Evolutionary conservation across 2,329 filamentous ascomycete species (phyloP).

Genomic region (Fusarium sp.): DNA sequence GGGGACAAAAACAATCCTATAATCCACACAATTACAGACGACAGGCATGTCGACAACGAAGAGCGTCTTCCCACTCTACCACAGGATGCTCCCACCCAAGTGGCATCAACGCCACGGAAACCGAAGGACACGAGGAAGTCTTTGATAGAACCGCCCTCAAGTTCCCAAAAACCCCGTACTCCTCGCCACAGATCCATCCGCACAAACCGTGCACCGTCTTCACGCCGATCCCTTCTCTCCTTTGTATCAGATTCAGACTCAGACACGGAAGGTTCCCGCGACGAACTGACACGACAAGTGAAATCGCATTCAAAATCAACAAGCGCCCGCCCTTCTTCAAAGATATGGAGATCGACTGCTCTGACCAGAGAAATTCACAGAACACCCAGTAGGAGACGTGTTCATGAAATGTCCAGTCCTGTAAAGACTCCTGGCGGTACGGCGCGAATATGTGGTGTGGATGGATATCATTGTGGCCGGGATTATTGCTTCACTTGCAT

Average conservation of each 20-base stretch:
- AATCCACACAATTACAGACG: neutral
- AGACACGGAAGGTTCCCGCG: constrained; percentile 56
- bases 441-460: constrained; percentile 64
- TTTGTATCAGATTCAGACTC: constrained; percentile 58
- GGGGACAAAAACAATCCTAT: neutral
- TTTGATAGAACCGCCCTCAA: constrained; percentile 27
- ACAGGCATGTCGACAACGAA: neutral
- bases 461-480: constrained; percentile 66
- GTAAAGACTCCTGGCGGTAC: constrained; percentile 64
- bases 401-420: constrained; percentile 39
- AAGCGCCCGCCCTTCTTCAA: constrained; percentile 31
- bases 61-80: neutral
- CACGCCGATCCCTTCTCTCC: constrained; percentile 57
- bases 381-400: constrained; percentile 46
- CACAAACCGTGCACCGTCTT: constrained; percentile 48
- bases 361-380: constrained; percentile 48
- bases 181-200: constrained; percentile 43
- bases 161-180: constrained; percentile 46
- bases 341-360: constrained; percentile 47
- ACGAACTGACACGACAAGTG: constrained; percentile 47
- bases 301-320: constrained; percentile 34
- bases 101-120: constrained; percentile 18
- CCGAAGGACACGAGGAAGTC: neutral
- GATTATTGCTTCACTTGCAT: constrained; percentile 72
- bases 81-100: neutral